These are phyloP conservation scores for Nakazawaea wyomingensis DNA, from an alignment of 805 yeast species.

Conservation along the genomic window DNA sequence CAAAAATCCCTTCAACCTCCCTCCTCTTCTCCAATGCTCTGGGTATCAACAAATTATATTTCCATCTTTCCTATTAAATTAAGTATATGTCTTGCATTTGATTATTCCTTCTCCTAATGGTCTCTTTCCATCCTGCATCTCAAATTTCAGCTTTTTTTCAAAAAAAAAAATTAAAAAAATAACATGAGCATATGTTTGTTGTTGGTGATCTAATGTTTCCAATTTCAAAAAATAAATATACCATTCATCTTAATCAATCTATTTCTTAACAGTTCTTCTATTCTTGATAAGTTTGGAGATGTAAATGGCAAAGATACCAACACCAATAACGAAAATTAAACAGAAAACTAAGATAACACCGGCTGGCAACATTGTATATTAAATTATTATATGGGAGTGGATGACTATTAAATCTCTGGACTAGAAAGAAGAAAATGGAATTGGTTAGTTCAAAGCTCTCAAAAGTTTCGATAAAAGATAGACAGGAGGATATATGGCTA, in stretches of 20 bases:
- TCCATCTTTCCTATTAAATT: too few species aligned
- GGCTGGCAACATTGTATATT: conserved; percentile 48
- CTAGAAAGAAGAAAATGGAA: neutral
- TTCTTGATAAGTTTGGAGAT: conserved; percentile 27
- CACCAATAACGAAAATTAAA: conserved; percentile 43
- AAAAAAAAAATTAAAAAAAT: too few species aligned
- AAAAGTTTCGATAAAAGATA: too few species aligned
- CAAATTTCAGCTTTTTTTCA: too few species aligned
- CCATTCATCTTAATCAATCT: neutral
- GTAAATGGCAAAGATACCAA: conserved; percentile 24
- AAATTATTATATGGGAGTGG: neutral
- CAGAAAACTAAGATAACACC: conserved; percentile 62
- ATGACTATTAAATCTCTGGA: neutral
- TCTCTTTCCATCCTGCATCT: too few species aligned
- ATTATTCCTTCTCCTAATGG: too few species aligned
- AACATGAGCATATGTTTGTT: neutral
- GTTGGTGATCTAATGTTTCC: neutral
- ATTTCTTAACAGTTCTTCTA: conserved; percentile 10
- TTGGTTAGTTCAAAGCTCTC: too few species aligned
- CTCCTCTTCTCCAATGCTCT: neutral
- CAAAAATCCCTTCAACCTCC: neutral
- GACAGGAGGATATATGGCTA: neutral
- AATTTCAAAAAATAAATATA: neutral
- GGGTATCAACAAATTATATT: neutral
- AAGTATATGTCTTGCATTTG: too few species aligned